Percentiles rank a stretch among this genome's conserved stretches.
These are phyloP conservation scores for Gnaphalium uliginosum DNA, from an alignment of 129 eudicot species.

Conservation along the genomic window DNA sequence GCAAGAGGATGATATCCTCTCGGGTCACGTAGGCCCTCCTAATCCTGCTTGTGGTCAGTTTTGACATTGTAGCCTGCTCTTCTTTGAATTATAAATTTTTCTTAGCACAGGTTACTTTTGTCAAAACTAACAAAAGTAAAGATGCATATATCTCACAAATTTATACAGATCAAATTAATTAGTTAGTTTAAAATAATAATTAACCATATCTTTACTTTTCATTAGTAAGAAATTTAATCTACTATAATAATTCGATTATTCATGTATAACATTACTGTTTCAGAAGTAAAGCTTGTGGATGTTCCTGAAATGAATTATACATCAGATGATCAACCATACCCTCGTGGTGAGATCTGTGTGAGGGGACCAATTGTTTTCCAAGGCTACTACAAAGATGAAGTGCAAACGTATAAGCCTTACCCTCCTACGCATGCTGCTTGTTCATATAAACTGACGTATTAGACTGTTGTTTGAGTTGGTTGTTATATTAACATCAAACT, in stretches of 20 bases:
- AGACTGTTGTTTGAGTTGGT: conserved; percentile 6
- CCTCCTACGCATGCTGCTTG: conserved; percentile 15
- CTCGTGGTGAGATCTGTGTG: conserved; percentile 93
- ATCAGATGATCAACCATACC: conserved; percentile 74
- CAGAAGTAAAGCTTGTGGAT: conserved; percentile 87
- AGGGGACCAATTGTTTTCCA: conserved; percentile 83
- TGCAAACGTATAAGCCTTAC: conserved; percentile 60
- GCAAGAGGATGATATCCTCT: conserved; percentile 48
- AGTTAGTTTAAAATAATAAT: neutral
- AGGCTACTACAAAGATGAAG: conserved; percentile 90
- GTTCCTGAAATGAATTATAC: conserved; percentile 95
- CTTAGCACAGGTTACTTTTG: neutral
- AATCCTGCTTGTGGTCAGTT: conserved; percentile 77
- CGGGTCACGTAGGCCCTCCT: conserved; percentile 88
- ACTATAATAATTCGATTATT: neutral
- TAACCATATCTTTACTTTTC: neutral
- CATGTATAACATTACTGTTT: conserved; percentile 14
- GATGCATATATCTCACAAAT: neutral
- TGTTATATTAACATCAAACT: conserved; percentile 19
- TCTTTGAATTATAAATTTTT: conserved; percentile 8
- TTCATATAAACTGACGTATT: neutral
- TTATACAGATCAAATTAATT: neutral
- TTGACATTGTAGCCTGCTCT: neutral
- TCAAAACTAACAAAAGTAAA: neutral
- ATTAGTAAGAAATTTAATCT: neutral